Conservation (phyloP, 2,329 filamentous ascomycete species). For the Sporothrix mexicana region DNA sequence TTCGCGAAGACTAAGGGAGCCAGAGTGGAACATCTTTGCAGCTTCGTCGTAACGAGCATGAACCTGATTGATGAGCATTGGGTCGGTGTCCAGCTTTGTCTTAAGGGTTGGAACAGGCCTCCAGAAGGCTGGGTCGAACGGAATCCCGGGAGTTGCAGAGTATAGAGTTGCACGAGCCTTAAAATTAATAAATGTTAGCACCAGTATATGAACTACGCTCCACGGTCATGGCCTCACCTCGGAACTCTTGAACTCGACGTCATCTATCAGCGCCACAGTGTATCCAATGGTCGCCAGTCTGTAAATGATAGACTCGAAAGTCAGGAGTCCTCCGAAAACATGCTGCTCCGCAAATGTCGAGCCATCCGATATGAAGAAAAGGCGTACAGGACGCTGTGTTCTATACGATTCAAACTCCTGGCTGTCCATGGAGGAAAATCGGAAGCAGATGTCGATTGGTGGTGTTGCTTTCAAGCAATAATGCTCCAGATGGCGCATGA, state of each 20-base stretch:
- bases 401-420: conserved; percentile 63
- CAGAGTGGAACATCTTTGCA: neutral
- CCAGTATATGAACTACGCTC: too few relatives aligned
- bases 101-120: neutral
- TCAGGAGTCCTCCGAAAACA: conserved; percentile 33
- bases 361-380: conserved; percentile 73
- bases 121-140: neutral
- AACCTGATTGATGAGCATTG: neutral
- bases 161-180: conserved; percentile 16
- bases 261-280: conserved; percentile 68
- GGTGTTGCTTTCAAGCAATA: conserved; percentile 13
- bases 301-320: conserved; percentile 56
- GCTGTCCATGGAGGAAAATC: conserved; percentile 53
- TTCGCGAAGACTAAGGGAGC: neutral
- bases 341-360: conserved; percentile 24
- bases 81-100: neutral
- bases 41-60: neutral
- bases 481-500: conserved; percentile 66
- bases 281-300: conserved; percentile 61
- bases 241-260: conserved; percentile 66
- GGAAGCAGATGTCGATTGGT: conserved; percentile 42
- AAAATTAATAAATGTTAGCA: too few relatives aligned
- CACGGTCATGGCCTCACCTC: conserved; percentile 52
- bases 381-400: conserved; percentile 61
- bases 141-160: conserved; percentile 19